Evolutionary conservation across 208 protist species (phyloP).

Genomic region (Trypanosoma mega): DNA sequence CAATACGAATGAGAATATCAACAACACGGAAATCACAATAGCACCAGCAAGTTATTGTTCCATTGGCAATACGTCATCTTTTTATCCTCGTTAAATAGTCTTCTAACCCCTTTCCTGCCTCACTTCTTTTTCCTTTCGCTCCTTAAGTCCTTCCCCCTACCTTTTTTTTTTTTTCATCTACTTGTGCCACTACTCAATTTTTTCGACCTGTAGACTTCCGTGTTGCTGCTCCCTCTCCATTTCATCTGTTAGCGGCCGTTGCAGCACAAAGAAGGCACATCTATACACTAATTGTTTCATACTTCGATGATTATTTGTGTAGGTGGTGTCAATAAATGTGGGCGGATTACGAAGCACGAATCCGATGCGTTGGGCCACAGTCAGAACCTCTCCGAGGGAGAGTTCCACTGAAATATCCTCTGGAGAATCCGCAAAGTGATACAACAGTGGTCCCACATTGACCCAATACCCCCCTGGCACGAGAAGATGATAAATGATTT

Average conservation of each 20-base stretch:
- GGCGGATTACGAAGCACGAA: constrained; percentile 69
- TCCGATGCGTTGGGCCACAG: constrained; percentile 75
- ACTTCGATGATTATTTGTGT: constrained; percentile 90
- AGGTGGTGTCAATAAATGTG: constrained; percentile 85
- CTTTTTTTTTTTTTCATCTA: background rate
- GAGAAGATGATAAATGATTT: constrained; percentile 91
- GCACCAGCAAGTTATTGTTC: too few species aligned
- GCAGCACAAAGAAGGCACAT: constrained; percentile 89
- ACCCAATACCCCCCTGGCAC: constrained; percentile 94
- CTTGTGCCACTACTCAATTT: background rate
- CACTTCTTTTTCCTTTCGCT: too few species aligned
- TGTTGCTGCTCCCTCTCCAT: constrained; percentile 9
- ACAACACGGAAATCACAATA: too few species aligned
- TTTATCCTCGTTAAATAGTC: too few species aligned
- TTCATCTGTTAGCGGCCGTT: constrained; percentile 33
- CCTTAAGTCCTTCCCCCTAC: too few species aligned
- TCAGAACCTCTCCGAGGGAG: constrained; percentile 83
- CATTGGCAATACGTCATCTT: too few species aligned
- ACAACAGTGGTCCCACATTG: constrained; percentile 96
- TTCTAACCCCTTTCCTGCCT: too few species aligned
- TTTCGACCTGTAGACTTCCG: too few species aligned
- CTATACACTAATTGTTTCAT: constrained; percentile 92
- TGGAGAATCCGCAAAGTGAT: constrained; percentile 92
- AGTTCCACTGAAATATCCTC: constrained; percentile 91
- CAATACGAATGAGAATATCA: constrained; percentile 1